Conservation (phyloP, 148 eudicot genomes). For the Amaranthus cruentus region DNA sequence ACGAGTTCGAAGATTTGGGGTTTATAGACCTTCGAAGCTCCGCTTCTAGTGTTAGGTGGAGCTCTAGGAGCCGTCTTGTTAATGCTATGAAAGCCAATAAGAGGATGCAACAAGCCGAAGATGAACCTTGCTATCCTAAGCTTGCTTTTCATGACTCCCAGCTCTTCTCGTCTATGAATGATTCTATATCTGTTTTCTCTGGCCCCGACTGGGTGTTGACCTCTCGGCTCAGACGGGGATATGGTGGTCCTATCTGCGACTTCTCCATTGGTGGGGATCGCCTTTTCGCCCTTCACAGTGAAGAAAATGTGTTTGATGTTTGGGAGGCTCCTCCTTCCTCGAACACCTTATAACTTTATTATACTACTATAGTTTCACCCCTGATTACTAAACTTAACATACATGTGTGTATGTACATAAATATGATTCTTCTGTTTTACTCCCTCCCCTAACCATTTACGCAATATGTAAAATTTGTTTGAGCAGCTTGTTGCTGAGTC, state of each 20-base stretch:
- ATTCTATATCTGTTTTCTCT: slow-evolving; percentile 66
- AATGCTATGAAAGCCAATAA: slow-evolving; percentile 39
- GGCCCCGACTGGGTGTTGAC: slow-evolving; percentile 90
- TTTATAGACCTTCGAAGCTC: slow-evolving; percentile 72
- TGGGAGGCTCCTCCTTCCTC: slow-evolving; percentile 79
- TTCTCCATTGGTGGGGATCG: slow-evolving; percentile 86
- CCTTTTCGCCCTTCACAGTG: slow-evolving; percentile 81
- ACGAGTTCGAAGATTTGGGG: slow-evolving; percentile 84
- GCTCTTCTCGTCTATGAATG: slow-evolving; percentile 78
- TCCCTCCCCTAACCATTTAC: background rate
- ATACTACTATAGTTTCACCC: background rate
- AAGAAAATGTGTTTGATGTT: slow-evolving; percentile 82
- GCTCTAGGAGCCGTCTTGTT: slow-evolving; percentile 57
- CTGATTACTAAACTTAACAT: background rate
- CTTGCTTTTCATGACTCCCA: slow-evolving; percentile 68
- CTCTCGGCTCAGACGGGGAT: slow-evolving; percentile 56
- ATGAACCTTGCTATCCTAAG: slow-evolving; percentile 82
- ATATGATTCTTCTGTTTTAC: background rate
- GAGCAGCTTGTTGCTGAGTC: slow-evolving; percentile 9
- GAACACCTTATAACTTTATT: slow-evolving; percentile 7
- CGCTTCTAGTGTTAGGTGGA: slow-evolving; percentile 60
- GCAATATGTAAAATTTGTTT: background rate
- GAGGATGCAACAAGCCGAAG: slow-evolving; percentile 33
- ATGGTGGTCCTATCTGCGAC: slow-evolving; percentile 84
- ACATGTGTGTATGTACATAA: background rate